Conservation (phyloP, 768 basidiomycete species). For the Lactarius akahatsu region DNA sequence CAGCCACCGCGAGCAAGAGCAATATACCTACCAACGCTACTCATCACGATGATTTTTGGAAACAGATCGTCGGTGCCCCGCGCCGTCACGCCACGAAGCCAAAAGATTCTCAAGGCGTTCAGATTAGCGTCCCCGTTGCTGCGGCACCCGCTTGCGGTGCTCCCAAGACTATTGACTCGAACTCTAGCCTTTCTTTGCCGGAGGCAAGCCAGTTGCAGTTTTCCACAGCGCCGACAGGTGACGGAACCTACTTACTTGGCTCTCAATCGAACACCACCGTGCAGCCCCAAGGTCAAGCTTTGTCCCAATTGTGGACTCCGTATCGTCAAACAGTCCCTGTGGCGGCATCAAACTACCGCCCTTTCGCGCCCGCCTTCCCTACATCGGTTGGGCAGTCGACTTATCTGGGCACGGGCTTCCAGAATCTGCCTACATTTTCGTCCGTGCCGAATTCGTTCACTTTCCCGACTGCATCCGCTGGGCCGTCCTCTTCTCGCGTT, state of each 20-base stretch:
- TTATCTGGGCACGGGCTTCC: background rate
- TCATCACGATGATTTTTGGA: conserved; percentile 19
- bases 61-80: background rate
- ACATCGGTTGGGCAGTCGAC: background rate
- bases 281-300: background rate
- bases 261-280: background rate
- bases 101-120: background rate
- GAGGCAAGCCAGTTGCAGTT: background rate
- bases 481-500: background rate
- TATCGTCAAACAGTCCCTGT: background rate
- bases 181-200: background rate
- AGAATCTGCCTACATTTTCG: background rate
- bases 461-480: background rate
- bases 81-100: background rate
- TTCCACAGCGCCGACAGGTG: background rate
- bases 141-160: background rate
- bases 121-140: background rate
- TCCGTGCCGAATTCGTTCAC: background rate
- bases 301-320: background rate
- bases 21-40: background rate
- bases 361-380: background rate
- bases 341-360: background rate
- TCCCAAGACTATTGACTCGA: background rate
- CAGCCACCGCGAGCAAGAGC: too few relatives aligned
- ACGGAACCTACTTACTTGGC: background rate